Evolutionary conservation across 352 stramenopile species (phyloP).

Genomic region (Halophytophthora batemanensis): DNA sequence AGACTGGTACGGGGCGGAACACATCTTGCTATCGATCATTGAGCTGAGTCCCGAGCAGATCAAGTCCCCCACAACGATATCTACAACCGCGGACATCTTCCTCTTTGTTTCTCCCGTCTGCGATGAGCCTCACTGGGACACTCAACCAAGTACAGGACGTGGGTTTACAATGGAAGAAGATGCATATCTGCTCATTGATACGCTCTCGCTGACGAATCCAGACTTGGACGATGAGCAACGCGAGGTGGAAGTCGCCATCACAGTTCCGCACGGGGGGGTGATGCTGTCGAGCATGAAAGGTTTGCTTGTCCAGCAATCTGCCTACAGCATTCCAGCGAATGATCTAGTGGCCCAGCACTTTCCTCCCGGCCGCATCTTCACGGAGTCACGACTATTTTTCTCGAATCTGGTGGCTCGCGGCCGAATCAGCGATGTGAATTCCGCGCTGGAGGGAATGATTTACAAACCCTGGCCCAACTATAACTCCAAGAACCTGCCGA

Average conservation of each 20-base stretch:
- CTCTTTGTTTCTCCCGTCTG: slow-evolving; percentile 54
- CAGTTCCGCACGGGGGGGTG: slow-evolving; percentile 41
- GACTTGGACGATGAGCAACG: slow-evolving; percentile 31
- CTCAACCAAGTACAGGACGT: neutral
- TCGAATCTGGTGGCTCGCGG: slow-evolving; percentile 29
- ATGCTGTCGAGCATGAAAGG: slow-evolving; percentile 45
- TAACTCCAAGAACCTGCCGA: slow-evolving; percentile 37
- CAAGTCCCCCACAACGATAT: neutral
- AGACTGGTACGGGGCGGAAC: slow-evolving; percentile 63
- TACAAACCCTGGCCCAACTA: slow-evolving; percentile 51
- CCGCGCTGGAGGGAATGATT: slow-evolving; percentile 47
- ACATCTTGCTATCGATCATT: slow-evolving; percentile 33
- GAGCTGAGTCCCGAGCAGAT: slow-evolving; percentile 12
- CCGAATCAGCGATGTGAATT: slow-evolving; percentile 38
- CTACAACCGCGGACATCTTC: slow-evolving; percentile 17
- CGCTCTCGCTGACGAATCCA: slow-evolving; percentile 25
- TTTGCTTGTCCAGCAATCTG: slow-evolving; percentile 22
- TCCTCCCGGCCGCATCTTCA: slow-evolving; percentile 6
- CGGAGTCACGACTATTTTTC: slow-evolving; percentile 43
- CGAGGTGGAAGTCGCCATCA: slow-evolving; percentile 33
- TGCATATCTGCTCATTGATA: slow-evolving; percentile 30
- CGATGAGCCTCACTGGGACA: slow-evolving; percentile 42
- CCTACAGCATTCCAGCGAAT: slow-evolving; percentile 17
- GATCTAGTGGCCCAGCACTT: slow-evolving; percentile 12
- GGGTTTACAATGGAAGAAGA: slow-evolving; percentile 45